Percentiles rank a stretch among this genome's conserved stretches.
These are phyloP conservation scores for Pyrenula massariospora DNA, from an alignment of 495 filamentous ascomycete species.

Conservation along the genomic window DNA sequence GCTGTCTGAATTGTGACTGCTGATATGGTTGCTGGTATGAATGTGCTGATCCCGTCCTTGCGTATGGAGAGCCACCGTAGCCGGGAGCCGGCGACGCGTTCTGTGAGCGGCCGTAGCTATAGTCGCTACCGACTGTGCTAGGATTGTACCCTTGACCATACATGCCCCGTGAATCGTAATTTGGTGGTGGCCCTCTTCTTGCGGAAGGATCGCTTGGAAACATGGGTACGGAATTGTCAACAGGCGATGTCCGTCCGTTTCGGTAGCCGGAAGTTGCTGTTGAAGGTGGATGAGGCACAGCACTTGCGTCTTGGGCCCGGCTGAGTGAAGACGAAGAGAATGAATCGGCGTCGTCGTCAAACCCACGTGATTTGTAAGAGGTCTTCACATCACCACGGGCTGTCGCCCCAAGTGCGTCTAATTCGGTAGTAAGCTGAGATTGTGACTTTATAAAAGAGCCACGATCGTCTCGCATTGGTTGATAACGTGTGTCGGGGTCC, in stretches of 20 bases:
- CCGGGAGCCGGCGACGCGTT: constrained; percentile 19
- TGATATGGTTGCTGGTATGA: constrained; percentile 14
- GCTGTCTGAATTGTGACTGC: constrained; percentile 24
- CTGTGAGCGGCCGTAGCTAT: constrained; percentile 2
- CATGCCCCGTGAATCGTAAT: constrained; percentile 20
- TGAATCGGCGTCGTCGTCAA: constrained; percentile 72
- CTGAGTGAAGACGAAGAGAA: constrained; percentile 22
- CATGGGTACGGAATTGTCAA: constrained; percentile 51
- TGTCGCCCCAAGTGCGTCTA: constrained; percentile 87
- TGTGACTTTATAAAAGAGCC: constrained; percentile 83
- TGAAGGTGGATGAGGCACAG: constrained; percentile 24
- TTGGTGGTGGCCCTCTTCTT: constrained; percentile 22
- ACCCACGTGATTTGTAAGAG: constrained; percentile 46
- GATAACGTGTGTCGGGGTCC: constrained; percentile 79
- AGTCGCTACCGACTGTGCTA: constrained; percentile 5
- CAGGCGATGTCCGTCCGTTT: constrained; percentile 33
- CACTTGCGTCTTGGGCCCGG: constrained; percentile 15
- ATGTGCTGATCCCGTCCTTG: constrained; percentile 21
- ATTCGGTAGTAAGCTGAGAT: constrained; percentile 75
- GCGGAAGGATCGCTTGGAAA: constrained; percentile 36
- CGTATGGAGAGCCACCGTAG: constrained; percentile 5
- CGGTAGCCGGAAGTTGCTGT: constrained; percentile 18
- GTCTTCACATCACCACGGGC: constrained; percentile 79
- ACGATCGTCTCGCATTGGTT: constrained; percentile 78
- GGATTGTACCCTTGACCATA: constrained; percentile 19